Evolutionary conservation across 306 rosid species (phyloP).

Genomic region (Parietaria judaica): DNA sequence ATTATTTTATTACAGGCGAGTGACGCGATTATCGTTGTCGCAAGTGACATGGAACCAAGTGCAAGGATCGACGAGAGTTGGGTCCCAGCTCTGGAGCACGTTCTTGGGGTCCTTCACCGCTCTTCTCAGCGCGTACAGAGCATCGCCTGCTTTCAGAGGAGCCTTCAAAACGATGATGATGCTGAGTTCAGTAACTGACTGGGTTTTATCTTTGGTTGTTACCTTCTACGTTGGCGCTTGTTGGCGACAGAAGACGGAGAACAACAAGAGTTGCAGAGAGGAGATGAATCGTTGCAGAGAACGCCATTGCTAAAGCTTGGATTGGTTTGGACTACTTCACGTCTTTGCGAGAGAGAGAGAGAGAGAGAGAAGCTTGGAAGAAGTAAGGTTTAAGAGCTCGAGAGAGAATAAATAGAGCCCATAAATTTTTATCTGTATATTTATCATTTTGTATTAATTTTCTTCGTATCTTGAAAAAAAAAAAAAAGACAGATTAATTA

Average conservation of each 20-base stretch:
- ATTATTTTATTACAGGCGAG: conserved; percentile 43
- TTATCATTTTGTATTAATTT: no score
- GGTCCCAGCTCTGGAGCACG: conserved; percentile 83
- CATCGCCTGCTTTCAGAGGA: conserved; percentile 51
- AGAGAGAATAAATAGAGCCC: conserved; percentile 53
- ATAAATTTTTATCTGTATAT: conserved; percentile 18
- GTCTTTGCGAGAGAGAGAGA: conserved; percentile 3
- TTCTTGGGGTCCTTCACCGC: conserved; percentile 59
- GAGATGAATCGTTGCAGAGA: conserved; percentile 23
- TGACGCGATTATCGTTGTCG: conserved; percentile 49
- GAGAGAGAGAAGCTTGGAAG: conserved; percentile 31
- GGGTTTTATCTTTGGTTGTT: conserved; percentile 1
- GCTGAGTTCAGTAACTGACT: no score
- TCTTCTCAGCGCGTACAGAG: conserved; percentile 66
- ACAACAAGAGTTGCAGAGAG: conserved; percentile 23
- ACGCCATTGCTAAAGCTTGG: conserved; percentile 34
- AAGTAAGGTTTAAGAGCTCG: conserved; percentile 27
- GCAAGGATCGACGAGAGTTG: conserved; percentile 80
- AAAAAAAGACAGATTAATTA: no score
- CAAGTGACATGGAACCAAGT: conserved; percentile 95
- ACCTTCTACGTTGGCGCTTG: conserved; percentile 73
- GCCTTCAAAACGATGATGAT: neutral
- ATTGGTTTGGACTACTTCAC: conserved; percentile 10
- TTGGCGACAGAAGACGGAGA: conserved; percentile 24
- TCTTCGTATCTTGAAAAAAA: no score